phyloP scores from a whole-genome alignment of 352 stramenopile genomes.

The Phytopythium litorale region DNA sequence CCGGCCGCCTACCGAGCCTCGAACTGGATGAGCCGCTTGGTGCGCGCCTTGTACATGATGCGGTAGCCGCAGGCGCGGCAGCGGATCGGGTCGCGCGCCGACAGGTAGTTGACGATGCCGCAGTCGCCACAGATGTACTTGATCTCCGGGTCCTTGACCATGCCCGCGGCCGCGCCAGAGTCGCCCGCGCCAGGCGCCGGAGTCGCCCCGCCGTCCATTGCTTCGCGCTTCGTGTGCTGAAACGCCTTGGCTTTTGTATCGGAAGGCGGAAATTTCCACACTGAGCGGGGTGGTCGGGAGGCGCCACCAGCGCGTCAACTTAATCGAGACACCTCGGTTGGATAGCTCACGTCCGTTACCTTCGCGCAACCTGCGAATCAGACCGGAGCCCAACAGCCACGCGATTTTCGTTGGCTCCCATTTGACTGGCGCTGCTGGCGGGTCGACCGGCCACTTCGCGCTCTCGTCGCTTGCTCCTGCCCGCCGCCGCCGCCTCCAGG shows the following conservation, averaged over 20 bases:
- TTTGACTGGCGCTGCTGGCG: constrained; percentile 6
- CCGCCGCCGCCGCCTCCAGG: neutral
- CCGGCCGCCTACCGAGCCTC: constrained; percentile 72
- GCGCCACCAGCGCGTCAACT: neutral
- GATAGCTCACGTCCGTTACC: neutral
- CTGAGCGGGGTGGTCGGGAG: neutral
- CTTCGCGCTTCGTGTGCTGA: constrained; percentile 1
- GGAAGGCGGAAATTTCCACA: constrained; percentile 3
- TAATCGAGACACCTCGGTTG: neutral
- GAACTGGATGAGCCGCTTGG: constrained; percentile 93
- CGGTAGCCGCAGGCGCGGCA: constrained; percentile 96
- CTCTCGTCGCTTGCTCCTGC: neutral
- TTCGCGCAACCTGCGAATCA: constrained; percentile 3
- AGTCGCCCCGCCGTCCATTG: constrained; percentile 80
- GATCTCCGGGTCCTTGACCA: constrained; percentile 88
- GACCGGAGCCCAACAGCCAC: constrained; percentile 2
- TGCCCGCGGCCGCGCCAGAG: constrained; percentile 38
- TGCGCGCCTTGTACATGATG: constrained; percentile 98
- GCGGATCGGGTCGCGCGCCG: constrained; percentile 93
- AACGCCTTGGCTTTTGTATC: neutral
- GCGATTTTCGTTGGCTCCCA: constrained; percentile 20
- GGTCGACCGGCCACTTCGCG: neutral
- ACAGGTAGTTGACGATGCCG: constrained; percentile 94
- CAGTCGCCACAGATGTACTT: constrained; percentile 98
- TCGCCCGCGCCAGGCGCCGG: constrained; percentile 47